Percentiles rank a stretch among this genome's conserved stretches.
Evolutionary conservation across 306 rosid species (phyloP).

Genomic region (Prunus mongolica): DNA sequence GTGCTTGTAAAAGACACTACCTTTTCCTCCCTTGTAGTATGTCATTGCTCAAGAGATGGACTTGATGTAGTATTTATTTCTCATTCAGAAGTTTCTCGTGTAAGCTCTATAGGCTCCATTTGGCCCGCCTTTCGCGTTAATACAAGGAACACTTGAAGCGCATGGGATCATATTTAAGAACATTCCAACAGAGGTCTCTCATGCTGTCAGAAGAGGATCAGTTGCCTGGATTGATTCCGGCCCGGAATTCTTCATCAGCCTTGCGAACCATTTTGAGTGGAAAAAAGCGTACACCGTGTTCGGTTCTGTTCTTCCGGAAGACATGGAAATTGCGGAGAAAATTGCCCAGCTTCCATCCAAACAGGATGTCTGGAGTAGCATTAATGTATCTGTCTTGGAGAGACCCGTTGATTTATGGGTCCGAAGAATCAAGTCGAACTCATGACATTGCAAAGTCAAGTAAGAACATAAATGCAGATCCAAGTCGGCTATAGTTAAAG

Average conservation of each 20-base stretch:
- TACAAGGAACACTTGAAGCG: conserved; percentile 79
- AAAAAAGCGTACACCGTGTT: conserved; percentile 55
- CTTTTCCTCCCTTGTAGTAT: not conserved
- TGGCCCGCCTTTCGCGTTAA: conserved; percentile 82
- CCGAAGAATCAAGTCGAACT: conserved; percentile 24
- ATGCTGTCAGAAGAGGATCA: conserved; percentile 56
- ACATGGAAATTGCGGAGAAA: conserved; percentile 59
- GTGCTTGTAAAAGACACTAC: not conserved
- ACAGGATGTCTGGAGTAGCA: conserved; percentile 47
- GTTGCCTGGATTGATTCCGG: conserved; percentile 85
- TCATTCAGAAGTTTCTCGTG: conserved; percentile 5
- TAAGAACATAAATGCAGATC: not conserved
- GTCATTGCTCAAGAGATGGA: not conserved
- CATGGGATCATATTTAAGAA: conserved; percentile 51
- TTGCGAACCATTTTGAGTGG: conserved; percentile 75
- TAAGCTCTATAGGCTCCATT: conserved; percentile 51
- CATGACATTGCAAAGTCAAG: conserved; percentile 14
- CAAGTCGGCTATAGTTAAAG: not conserved
- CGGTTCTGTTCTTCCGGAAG: conserved; percentile 61
- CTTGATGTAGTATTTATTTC: conserved; percentile 7
- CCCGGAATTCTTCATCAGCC: conserved; percentile 77
- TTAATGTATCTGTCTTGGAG: conserved; percentile 57
- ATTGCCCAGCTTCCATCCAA: conserved; percentile 56
- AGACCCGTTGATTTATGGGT: conserved; percentile 43
- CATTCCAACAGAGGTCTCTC: conserved; percentile 48